Percentiles rank a stretch among this genome's conserved stretches.
phyloP scores from a whole-genome alignment of 2,329 filamentous ascomycete species.

The Aspergillus brunneoviolaceus region DNA sequence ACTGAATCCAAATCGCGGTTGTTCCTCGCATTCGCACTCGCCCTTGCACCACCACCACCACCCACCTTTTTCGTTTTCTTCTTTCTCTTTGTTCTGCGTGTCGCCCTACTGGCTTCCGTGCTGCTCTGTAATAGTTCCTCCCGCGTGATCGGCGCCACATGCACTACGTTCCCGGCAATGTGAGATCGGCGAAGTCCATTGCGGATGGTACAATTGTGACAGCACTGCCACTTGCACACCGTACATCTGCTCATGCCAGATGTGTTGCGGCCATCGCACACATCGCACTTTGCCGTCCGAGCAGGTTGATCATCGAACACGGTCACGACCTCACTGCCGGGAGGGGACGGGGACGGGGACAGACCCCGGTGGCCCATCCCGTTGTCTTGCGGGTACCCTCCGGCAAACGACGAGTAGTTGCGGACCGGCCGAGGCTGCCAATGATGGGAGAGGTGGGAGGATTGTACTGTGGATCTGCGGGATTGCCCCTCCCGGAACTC shows the following conservation, averaged over 20 bases:
- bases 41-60: too few species aligned
- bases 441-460: too few species aligned
- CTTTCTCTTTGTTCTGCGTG: neutral
- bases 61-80: neutral
- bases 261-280: constrained; percentile 36
- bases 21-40: too few species aligned
- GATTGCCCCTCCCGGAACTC: neutral
- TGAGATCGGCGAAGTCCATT: constrained; percentile 19
- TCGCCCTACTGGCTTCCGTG: too few species aligned
- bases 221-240: constrained; percentile 37
- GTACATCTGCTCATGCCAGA: constrained; percentile 34
- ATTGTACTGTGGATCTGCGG: neutral
- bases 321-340: neutral
- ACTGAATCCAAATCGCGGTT: too few species aligned
- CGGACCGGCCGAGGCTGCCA: too few species aligned
- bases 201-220: constrained; percentile 29
- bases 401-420: too few species aligned
- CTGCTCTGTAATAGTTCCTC: neutral
- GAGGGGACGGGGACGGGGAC: neutral
- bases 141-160: constrained; percentile 7
- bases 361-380: neutral
- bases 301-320: constrained; percentile 30
- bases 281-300: constrained; percentile 41
- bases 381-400: neutral
- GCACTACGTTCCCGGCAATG: constrained; percentile 1